These are phyloP conservation scores for Pythium angustatum DNA, from an alignment of 352 stramenopile genomes.

Conservation along the genomic window DNA sequence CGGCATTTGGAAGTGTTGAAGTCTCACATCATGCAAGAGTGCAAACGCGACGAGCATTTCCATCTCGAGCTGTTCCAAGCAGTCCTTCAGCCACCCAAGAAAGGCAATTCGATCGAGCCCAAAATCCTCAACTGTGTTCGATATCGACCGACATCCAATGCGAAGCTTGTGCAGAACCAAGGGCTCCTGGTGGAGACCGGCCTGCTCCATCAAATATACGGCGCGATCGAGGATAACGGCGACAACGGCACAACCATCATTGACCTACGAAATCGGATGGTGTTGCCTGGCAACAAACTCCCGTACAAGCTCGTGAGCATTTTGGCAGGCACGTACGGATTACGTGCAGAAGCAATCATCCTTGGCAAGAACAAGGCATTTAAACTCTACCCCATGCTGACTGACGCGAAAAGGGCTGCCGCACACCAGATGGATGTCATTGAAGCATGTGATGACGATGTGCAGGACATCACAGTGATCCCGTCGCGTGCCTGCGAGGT, in stretches of 20 bases:
- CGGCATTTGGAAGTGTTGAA: conserved; percentile 67
- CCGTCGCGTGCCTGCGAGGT: background rate
- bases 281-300: conserved; percentile 71
- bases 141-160: conserved; percentile 42
- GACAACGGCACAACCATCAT: conserved; percentile 68
- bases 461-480: conserved; percentile 28
- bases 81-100: conserved; percentile 60
- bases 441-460: conserved; percentile 10
- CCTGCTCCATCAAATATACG: conserved; percentile 70
- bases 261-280: conserved; percentile 71
- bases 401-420: conserved; percentile 14
- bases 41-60: conserved; percentile 59
- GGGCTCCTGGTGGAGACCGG: conserved; percentile 71
- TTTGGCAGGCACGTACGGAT: conserved; percentile 62
- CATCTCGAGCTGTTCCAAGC: conserved; percentile 75
- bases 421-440: background rate
- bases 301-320: conserved; percentile 78
- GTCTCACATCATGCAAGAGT: conserved; percentile 68
- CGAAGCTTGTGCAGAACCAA: conserved; percentile 6
- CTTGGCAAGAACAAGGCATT: conserved; percentile 85
- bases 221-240: conserved; percentile 67
- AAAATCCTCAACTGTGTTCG: conserved; percentile 84
- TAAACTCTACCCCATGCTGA: conserved; percentile 49
- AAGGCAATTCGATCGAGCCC: conserved; percentile 44
- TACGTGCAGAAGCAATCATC: conserved; percentile 77